Evolutionary conservation across 2,329 filamentous ascomycete genomes (phyloP), one percentile per base, ranked within the genome.

Genomic region (Aspergillus proliferans): DNA sequence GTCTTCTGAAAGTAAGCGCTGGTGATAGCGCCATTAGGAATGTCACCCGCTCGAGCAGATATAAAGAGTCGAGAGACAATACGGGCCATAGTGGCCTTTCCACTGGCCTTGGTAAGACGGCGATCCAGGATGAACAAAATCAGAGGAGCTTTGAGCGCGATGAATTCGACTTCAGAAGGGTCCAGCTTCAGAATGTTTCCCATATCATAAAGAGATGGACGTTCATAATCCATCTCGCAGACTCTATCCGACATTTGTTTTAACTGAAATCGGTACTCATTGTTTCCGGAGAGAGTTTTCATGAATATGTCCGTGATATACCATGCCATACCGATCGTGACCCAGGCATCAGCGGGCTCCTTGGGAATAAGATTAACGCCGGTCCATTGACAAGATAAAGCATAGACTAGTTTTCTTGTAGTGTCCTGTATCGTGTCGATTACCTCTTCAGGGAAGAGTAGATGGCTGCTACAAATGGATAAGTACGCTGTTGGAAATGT

Each of bases 221-320:
- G 82, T 45, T 86, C 83, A 47, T 89, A 77, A 64, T 98, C 93
- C 50, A 88, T 70, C 49, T 92, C 83, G 43, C 91, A 87, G 38
- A 97, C 81, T 57, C 79, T 80, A 67, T 98, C 92, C 0, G 89
- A 84, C 68, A 88, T 81, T 34, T 82, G 76, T 70, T 97, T 97
- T 69, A 95, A 86, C 34, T 89, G 84, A 65, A 90, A 97, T 9
- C 90, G 81, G 65, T 95, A 93, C 60, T 95, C 89, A 64, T 98
- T 98, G 64, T 94, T 94, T 6, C 93, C 93, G 62, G 89, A 94
- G 2, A 98, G 77, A 56, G 84, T 85, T 66, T 85, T 88, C 80
- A 97, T 88, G 69, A 95, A 96, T 3, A 89, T 79, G 59, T 96
- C 92, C 1, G 92, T 90, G 80, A 98, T 95, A 73, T 89, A 98